Evolutionary conservation across 148 eudicot genomes (phyloP).

Genomic region (Limonium bicolor): DNA sequence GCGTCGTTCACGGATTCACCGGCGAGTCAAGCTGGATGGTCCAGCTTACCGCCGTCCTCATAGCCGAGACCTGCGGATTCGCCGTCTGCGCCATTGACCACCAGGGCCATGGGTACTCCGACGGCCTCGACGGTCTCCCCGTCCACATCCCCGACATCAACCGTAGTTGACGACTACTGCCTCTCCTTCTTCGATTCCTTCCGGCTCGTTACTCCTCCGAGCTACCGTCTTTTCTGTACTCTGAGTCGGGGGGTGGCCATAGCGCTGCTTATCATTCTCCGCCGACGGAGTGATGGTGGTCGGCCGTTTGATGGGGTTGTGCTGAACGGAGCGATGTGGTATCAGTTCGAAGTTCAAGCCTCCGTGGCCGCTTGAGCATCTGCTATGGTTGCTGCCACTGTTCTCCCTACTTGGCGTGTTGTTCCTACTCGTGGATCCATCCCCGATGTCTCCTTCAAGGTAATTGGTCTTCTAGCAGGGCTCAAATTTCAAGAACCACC

Average conservation of each 20-base stretch:
- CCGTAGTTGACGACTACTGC: conserved; percentile 79
- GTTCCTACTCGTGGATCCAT: conserved; percentile 87
- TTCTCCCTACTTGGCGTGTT: conserved; percentile 76
- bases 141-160: conserved; percentile 73
- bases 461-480: too few species aligned
- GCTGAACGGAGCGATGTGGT: conserved; percentile 95
- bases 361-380: conserved; percentile 87
- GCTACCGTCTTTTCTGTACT: conserved; percentile 51
- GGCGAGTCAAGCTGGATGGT: conserved; percentile 92
- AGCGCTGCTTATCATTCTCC: conserved; percentile 45
- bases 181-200: conserved; percentile 48
- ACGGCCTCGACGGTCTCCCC: conserved; percentile 40
- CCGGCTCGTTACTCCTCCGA: conserved; percentile 26
- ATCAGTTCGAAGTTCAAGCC: conserved; percentile 86
- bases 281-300: conserved; percentile 16
- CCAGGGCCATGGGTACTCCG: conserved; percentile 90
- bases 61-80: conserved; percentile 72
- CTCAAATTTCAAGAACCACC: too few species aligned
- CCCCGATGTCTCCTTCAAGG: conserved; percentile 73
- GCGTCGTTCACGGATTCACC: conserved; percentile 86
- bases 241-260: conserved; percentile 97
- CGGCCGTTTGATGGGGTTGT: conserved; percentile 54
- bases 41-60: conserved; percentile 52
- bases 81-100: conserved; percentile 76
- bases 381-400: conserved; percentile 49